A percentile compares a stretch with the other conserved stretches of the same genome.
Conservation (phyloP, 2,329 filamentous ascomycete genomes). For the Colletotrichum noveboracense region DNA sequence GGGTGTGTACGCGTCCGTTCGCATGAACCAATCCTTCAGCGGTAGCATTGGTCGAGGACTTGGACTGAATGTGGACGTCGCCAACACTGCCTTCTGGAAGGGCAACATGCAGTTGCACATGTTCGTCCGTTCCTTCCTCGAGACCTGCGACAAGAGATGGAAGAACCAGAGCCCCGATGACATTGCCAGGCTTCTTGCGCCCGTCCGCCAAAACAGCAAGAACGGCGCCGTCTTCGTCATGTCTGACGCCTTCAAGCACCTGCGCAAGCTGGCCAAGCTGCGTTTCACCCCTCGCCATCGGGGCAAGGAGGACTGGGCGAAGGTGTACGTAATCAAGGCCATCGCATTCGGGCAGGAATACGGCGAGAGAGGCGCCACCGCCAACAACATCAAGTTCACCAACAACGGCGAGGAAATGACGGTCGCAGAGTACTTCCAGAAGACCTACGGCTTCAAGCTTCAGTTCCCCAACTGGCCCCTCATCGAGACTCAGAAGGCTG, state of each 20-base stretch:
- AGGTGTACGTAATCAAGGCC: slow-evolving; percentile 56
- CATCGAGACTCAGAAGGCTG: slow-evolving; percentile 59
- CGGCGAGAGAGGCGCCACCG: slow-evolving; percentile 50
- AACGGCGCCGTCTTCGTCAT: slow-evolving; percentile 31
- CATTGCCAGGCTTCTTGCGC: slow-evolving; percentile 37
- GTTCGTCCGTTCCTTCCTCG: slow-evolving; percentile 28
- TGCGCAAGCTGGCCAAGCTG: slow-evolving; percentile 60
- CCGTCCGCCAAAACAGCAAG: slow-evolving; percentile 29
- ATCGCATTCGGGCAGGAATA: slow-evolving; percentile 53
- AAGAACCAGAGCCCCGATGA: slow-evolving; percentile 27
- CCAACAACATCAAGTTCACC: slow-evolving; percentile 60
- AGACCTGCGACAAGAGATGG: slow-evolving; percentile 36
- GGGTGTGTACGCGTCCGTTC: slow-evolving; percentile 86
- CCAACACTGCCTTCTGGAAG: slow-evolving; percentile 89
- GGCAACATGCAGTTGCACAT: slow-evolving; percentile 38
- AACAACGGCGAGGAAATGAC: slow-evolving; percentile 41
- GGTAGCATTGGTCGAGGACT: slow-evolving; percentile 61
- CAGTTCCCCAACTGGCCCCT: slow-evolving; percentile 57
- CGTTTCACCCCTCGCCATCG: slow-evolving; percentile 63
- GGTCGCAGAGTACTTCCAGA: slow-evolving; percentile 60
- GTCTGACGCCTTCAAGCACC: slow-evolving; percentile 58
- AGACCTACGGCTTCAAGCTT: slow-evolving; percentile 59
- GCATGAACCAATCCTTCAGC: slow-evolving; percentile 65
- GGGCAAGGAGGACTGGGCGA: slow-evolving; percentile 48
- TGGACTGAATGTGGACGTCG: slow-evolving; percentile 87